Evolutionary conservation across 805 yeast species (phyloP), one percentile per base, ranked within the genome.

Genomic region (Sungouiozyma ichnusensis): DNA sequence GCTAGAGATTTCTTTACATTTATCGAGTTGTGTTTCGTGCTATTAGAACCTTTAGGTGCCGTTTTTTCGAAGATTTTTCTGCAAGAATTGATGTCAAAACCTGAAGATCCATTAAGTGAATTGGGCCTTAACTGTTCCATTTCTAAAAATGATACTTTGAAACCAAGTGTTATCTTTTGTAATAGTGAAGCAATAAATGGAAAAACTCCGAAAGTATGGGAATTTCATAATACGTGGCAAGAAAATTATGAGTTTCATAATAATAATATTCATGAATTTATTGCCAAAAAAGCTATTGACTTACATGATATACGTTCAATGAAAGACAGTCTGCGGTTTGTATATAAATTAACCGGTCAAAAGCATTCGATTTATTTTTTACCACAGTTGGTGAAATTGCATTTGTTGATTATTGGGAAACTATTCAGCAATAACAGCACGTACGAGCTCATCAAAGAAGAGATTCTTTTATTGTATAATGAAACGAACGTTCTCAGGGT

Each of bases 31-130:
- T n/a, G n/a, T n/a, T n/a, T n/a, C n/a, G n/a, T n/a, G n/a, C n/a
- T n/a, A n/a, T n/a, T n/a, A n/a, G n/a, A n/a, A n/a, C n/a, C n/a
- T n/a, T n/a, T n/a, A n/a, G n/a, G n/a, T n/a, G n/a, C n/a, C n/a
- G n/a, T n/a, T n/a, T n/a, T n/a, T n/a, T n/a, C n/a, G n/a, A n/a
- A n/a, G n/a, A n/a, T n/a, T n/a, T 24, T 24, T 24, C 29, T 24
- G 29, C 29, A 11, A 24, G 29, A 24, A 11, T 24, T 6, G 11
- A 55, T 54, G 57, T 43, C 49, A 13, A 50, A 43, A 37, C 42
- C 38, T 17, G 54, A 56, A 33, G 59, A 52, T 19, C 57, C 57
- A 27, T 42, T 56, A 38, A 48, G 43, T 44, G 60, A 55, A 39
- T 39, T 55, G 16, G 51, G 51, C 41, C 37, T 51, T 41, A 55